Percentiles rank a stretch among this genome's conserved stretches.
These are phyloP conservation scores for Telfairia occidentalis DNA, from an alignment of 331 rosid genomes.

Conservation along the genomic window DNA sequence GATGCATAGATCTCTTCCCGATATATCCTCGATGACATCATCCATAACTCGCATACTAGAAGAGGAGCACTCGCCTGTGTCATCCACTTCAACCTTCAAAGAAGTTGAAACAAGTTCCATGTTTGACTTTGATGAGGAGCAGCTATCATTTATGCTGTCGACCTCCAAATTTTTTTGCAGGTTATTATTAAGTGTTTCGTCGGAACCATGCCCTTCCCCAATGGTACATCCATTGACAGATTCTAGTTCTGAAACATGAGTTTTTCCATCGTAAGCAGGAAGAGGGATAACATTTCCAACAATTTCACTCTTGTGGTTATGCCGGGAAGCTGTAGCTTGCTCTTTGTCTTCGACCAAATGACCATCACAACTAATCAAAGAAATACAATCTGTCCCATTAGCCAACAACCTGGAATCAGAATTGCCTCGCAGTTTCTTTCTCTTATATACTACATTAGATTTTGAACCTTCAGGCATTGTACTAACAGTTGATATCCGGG, in stretches of 20 bases:
- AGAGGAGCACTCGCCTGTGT: constrained; percentile 75
- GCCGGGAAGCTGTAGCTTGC: constrained; percentile 18
- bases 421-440: constrained; percentile 46
- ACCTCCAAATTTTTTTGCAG: constrained; percentile 39
- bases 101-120: constrained; percentile 45
- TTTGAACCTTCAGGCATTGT: constrained; percentile 37
- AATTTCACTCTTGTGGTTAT: constrained; percentile 12
- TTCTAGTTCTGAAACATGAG: constrained; percentile 17
- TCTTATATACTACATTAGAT: constrained; percentile 45
- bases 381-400: constrained; percentile 33
- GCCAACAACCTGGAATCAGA: constrained; percentile 15
- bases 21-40: constrained; percentile 30
- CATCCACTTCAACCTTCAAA: constrained; percentile 45
- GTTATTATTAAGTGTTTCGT: constrained; percentile 27
- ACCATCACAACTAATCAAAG: constrained; percentile 33
- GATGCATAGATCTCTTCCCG: constrained; percentile 70
- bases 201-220: constrained; percentile 19
- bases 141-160: constrained; percentile 65
- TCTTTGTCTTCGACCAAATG: constrained; percentile 33
- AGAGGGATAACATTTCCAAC: constrained; percentile 16
- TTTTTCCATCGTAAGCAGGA: constrained; percentile 15
- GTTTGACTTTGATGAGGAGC: constrained; percentile 83
- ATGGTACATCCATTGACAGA: constrained; percentile 14
- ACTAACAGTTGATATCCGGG: constrained; percentile 37
- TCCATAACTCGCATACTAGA: constrained; percentile 50